Evolutionary conservation across 306 rosid genomes (phyloP).

Genomic region (Pyrus bretschneideri): DNA sequence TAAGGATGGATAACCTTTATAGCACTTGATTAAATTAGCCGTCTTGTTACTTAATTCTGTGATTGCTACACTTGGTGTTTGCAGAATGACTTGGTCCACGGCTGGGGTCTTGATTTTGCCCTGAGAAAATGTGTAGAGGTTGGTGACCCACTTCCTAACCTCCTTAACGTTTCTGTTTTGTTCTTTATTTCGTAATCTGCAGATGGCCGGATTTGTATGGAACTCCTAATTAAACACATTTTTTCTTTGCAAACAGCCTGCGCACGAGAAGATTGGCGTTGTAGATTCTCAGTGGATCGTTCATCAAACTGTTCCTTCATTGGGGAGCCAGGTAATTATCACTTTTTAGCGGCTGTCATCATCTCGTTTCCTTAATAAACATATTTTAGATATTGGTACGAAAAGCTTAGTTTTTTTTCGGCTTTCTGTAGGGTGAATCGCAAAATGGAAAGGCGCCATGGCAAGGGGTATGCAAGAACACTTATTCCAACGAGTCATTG

Average conservation of each 20-base stretch:
- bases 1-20: not conserved
- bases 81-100: slow-evolving; percentile 96
- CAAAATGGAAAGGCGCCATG: slow-evolving; percentile 63
- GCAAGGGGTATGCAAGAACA: slow-evolving; percentile 63
- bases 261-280: slow-evolving; percentile 95
- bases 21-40: slow-evolving; percentile 4
- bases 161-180: slow-evolving; percentile 1
- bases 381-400: not conserved
- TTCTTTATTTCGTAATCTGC: not conserved
- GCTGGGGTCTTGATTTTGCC: slow-evolving; percentile 98
- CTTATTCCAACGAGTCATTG: not conserved
- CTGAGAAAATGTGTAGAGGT: slow-evolving; percentile 94
- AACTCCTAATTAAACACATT: not conserved
- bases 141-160: slow-evolving; percentile 17
- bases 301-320: slow-evolving; percentile 88
- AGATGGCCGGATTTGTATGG: not conserved
- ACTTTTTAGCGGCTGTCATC: not conserved
- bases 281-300: slow-evolving; percentile 97
- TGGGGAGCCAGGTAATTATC: slow-evolving; percentile 72
- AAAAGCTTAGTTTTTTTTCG: not conserved
- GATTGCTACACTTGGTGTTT: slow-evolving; percentile 4
- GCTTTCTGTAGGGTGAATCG: slow-evolving; percentile 61
- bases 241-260: slow-evolving; percentile 53
- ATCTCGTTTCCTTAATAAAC: not conserved
- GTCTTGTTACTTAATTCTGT: not conserved